A percentile compares a stretch with the other conserved stretches of the same genome.
Conservation (phyloP, 1,284 basidiomycete species). For the Sanghuangporus weigelae region DNA sequence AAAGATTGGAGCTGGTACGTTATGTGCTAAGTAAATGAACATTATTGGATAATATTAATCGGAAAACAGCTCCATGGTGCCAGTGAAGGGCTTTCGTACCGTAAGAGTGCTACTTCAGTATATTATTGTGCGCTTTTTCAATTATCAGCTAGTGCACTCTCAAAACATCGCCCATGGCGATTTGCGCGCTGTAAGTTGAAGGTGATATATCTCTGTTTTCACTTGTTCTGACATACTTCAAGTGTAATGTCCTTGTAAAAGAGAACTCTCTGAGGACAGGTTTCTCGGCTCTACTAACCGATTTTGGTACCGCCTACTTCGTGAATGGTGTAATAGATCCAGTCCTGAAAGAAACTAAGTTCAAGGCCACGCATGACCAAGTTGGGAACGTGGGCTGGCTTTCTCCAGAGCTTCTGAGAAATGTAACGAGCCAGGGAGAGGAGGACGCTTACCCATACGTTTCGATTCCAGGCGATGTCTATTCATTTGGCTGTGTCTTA, state of each 20-base stretch:
- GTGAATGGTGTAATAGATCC: not conserved
- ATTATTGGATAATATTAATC: not conserved
- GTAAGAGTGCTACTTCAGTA: not conserved
- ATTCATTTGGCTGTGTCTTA: conserved; percentile 12
- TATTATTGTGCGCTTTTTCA: not conserved
- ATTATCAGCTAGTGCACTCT: not conserved
- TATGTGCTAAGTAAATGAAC: not conserved
- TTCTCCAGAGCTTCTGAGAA: conserved; percentile 1
- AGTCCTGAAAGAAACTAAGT: not conserved
- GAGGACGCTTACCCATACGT: not conserved
- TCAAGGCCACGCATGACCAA: not conserved
- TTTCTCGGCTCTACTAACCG: not conserved
- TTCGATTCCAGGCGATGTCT: not conserved
- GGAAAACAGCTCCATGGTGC: not conserved
- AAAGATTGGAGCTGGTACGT: not conserved
- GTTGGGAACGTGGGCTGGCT: not conserved
- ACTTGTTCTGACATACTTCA: not conserved
- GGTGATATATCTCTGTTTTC: not conserved
- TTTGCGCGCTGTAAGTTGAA: not conserved
- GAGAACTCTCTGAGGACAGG: not conserved
- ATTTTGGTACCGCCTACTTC: conserved; percentile 2
- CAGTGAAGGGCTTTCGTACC: not conserved
- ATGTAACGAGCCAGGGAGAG: not conserved
- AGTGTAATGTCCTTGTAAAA: conserved; percentile 9
- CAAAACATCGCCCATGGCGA: conserved; percentile 1